Percentiles rank a stretch among this genome's conserved stretches.
Conservation (phyloP, 257 asterid species). For the Ilex aquifolium region DNA sequence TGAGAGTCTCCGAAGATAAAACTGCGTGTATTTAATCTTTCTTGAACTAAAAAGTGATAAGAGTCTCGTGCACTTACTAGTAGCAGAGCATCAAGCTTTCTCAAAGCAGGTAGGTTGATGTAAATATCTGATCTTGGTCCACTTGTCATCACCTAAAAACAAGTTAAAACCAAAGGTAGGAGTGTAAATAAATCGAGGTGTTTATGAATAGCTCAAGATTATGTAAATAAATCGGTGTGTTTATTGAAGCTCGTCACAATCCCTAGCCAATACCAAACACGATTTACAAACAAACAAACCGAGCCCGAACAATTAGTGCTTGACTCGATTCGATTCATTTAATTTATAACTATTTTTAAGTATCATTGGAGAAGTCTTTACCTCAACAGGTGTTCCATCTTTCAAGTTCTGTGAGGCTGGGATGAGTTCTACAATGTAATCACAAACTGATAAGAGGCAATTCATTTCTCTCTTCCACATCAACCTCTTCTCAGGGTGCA, state of each 20-base stretch:
- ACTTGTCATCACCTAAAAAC: conserved; percentile 59
- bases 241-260: no score
- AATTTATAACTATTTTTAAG: background rate
- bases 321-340: no score
- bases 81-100: conserved; percentile 73
- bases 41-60: no score
- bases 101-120: conserved; percentile 76
- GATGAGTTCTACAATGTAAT: conserved; percentile 62
- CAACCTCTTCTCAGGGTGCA: conserved; percentile 51
- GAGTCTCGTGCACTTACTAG: conserved; percentile 37
- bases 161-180: no score
- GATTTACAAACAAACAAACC: background rate
- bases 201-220: no score
- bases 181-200: no score
- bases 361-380: conserved; percentile 11
- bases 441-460: conserved; percentile 67
- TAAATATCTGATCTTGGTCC: conserved; percentile 79
- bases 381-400: conserved; percentile 73
- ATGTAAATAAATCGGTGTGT: no score
- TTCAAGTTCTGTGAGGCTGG: conserved; percentile 46
- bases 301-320: no score
- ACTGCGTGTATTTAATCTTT: no score
- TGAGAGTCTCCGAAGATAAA: no score
- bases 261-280: no score
- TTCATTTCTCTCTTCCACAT: conserved; percentile 95